Evolutionary conservation across 2,329 filamentous ascomycete species (phyloP).

Genomic region (Neocatenulostroma microsporum): DNA sequence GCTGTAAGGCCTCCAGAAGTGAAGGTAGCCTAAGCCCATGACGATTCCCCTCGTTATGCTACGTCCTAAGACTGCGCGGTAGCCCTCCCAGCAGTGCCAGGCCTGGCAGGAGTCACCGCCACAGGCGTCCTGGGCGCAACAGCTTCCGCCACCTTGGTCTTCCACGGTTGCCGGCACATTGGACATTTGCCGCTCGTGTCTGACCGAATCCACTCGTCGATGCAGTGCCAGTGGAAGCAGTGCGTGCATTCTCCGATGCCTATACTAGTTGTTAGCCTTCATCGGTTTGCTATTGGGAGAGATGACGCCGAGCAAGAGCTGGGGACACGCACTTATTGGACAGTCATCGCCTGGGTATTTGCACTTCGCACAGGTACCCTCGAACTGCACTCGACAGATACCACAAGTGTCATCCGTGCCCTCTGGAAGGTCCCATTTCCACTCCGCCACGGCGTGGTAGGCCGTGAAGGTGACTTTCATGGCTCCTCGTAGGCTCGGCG

Average conservation of each 20-base stretch:
- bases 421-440: constrained; percentile 95
- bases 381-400: constrained; percentile 96
- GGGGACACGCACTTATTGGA: constrained; percentile 62
- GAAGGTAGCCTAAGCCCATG: too few species aligned
- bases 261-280: constrained; percentile 31
- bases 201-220: constrained; percentile 91
- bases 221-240: constrained; percentile 98
- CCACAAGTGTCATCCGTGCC: constrained; percentile 80
- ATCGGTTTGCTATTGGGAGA: constrained; percentile 1
- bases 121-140: neutral
- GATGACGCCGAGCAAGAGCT: constrained; percentile 2
- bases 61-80: too few species aligned
- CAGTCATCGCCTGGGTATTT: constrained; percentile 97
- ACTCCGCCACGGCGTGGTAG: constrained; percentile 91
- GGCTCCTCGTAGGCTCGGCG: too few species aligned
- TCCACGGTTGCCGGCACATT: constrained; percentile 80
- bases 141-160: constrained; percentile 24
- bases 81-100: too few species aligned
- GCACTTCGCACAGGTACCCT: constrained; percentile 95
- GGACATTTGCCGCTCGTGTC: constrained; percentile 90
- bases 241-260: constrained; percentile 96
- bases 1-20: too few species aligned
- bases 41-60: too few species aligned
- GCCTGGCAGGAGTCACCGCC: too few species aligned
- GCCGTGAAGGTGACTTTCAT: constrained; percentile 96